Base-by-base conservation (phyloP, 805 yeast genomes). In the Crinitomyces ghanaensis region DNA sequence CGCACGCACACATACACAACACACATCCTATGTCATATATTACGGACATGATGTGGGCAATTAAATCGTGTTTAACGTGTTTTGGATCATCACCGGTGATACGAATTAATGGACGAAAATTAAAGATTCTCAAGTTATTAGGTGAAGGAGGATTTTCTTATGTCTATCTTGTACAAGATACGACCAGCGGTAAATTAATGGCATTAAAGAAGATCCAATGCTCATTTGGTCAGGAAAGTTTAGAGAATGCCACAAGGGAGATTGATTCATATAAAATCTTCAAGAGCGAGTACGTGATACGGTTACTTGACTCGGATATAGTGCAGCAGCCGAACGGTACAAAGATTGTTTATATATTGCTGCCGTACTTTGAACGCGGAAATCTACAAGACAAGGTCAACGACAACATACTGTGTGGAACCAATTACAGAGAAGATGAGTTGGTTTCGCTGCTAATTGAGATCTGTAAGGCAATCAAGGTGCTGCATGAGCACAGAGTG, bases 81-180 rank as follows among this genome's bases (percentile, higher is more conserved):
- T 56, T 57, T 36, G 54, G 53, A 31, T 38, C 70, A 11, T n/a
- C n/a, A n/a, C 86, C 91, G 1, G 65, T 65, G 6, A 58, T 85
- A 7, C 49, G 62, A 12, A 70, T 86, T 41, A 79, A 80, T 52
- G 70, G 72, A 35, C 64, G 70, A 23, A 61, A 62, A 30, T 81
- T 77, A 59, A 65, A 62, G 45, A 77, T 86, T 12, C 57, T 74
- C 34, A 67, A 72, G 38, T 64, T 86, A n/a, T 60, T 86, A 5
- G 95, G 94, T 6, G 96, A 85, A 59, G 93, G 94, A 2, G 93
- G 91, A 9, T 80, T 79, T 50, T 77, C 93, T 1, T 84, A 79
- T 45, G 94, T 83, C 6, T 86, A 86, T 49, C 60, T 84, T 15
- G 93, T 85, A 3, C 65, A 72, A 42, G 49, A 51, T 28, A 53